Conservation (phyloP, 495 filamentous ascomycete genomes). For the Penicillium arizonense region DNA sequence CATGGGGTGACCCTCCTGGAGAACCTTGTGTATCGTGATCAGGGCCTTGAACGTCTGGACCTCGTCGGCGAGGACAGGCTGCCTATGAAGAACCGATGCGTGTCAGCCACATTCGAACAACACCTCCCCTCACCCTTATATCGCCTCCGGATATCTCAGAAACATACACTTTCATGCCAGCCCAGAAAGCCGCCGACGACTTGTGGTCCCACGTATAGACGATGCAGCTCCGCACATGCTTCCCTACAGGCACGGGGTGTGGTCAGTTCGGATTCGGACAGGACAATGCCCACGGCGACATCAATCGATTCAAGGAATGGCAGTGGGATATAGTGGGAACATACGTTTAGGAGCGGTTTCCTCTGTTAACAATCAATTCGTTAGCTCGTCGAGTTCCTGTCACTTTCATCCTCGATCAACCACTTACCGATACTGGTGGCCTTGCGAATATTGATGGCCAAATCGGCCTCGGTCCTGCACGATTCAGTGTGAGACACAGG, state of each 20-base stretch:
- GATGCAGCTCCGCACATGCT: conserved; percentile 97
- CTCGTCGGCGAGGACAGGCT: conserved; percentile 94
- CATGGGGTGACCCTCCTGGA: conserved; percentile 92
- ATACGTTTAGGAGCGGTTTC: conserved; percentile 93
- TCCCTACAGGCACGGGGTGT: conserved; percentile 49
- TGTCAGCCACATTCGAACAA: conserved; percentile 5
- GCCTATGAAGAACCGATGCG: conserved; percentile 47
- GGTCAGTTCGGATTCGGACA: conserved; percentile 6
- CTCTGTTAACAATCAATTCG: conserved; percentile 49
- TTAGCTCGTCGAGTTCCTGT: conserved; percentile 25
- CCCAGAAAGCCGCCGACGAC: conserved; percentile 93
- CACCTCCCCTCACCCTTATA: neutral
- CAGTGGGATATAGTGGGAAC: conserved; percentile 9
- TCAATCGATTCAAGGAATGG: conserved; percentile 11
- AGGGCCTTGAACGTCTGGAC: conserved; percentile 92
- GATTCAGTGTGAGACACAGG: conserved; percentile 1
- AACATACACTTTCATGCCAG: conserved; percentile 94
- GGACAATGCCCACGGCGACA: neutral
- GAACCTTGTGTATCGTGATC: conserved; percentile 91
- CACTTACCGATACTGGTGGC: conserved; percentile 79
- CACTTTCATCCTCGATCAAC: conserved; percentile 1
- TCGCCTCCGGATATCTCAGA: neutral
- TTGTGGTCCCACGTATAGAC: conserved; percentile 99
- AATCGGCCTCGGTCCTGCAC: conserved; percentile 82
- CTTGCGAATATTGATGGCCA: conserved; percentile 94